phyloP scores from a whole-genome alignment of 331 rosid genomes.

The Rosa hybrid region DNA sequence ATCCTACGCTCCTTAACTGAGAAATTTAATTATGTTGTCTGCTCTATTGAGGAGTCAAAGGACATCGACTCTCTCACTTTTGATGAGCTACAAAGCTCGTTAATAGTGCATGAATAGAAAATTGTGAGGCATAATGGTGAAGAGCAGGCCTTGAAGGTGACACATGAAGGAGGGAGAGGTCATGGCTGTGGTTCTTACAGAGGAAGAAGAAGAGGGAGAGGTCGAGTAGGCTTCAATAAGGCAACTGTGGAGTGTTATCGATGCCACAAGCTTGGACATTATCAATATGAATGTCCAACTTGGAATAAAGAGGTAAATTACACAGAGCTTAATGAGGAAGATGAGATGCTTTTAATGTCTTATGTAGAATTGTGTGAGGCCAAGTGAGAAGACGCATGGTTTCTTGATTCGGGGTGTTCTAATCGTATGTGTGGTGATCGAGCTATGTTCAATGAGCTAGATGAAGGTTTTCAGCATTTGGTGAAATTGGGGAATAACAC shows the following conservation, averaged over 20 bases:
- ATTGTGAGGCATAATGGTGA: too few species aligned
- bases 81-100: constrained; percentile 11
- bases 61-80: not conserved
- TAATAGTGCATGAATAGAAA: constrained; percentile 10
- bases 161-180: not conserved
- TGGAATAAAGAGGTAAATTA: too few species aligned
- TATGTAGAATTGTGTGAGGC: too few species aligned
- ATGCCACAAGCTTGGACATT: not conserved
- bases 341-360: too few species aligned
- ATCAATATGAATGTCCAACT: not conserved
- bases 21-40: not conserved
- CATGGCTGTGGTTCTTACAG: not conserved
- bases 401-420: too few species aligned
- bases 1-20: not conserved
- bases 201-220: not conserved
- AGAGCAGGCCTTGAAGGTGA: constrained; percentile 8
- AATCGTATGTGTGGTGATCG: too few species aligned
- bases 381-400: too few species aligned
- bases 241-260: not conserved
- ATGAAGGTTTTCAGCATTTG: too few species aligned
- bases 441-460: too few species aligned
- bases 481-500: too few species aligned
- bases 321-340: too few species aligned
- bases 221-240: not conserved
- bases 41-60: not conserved